Percentiles rank a stretch among this genome's conserved stretches.
phyloP scores from a whole-genome alignment of 805 yeast genomes.

The Ogataea chonburiensis region DNA sequence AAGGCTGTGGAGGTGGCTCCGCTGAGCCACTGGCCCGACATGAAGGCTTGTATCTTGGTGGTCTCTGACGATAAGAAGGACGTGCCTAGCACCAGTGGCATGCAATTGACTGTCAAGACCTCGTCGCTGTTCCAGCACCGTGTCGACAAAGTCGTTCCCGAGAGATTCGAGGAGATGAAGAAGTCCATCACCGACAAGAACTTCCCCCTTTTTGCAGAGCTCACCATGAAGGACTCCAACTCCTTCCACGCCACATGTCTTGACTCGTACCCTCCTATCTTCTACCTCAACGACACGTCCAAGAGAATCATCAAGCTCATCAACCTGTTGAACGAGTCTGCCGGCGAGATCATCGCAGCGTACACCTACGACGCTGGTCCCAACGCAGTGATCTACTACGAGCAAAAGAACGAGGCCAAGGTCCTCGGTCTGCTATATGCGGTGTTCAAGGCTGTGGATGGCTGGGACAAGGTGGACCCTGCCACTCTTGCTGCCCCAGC shows the following conservation, averaged over 20 bases:
- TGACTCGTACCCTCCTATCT: slow-evolving; percentile 94
- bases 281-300: slow-evolving; percentile 89
- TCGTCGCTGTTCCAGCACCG: slow-evolving; percentile 84
- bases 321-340: slow-evolving; percentile 69
- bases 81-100: slow-evolving; percentile 91
- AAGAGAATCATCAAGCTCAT: slow-evolving; percentile 75
- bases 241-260: slow-evolving; percentile 98
- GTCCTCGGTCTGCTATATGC: slow-evolving; percentile 69
- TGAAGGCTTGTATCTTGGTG: slow-evolving; percentile 89
- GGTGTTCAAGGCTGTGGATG: slow-evolving; percentile 57
- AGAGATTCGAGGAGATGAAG: slow-evolving; percentile 80
- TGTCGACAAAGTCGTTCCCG: slow-evolving; percentile 79
- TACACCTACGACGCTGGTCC: slow-evolving; percentile 99
- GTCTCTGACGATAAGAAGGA: slow-evolving; percentile 94
- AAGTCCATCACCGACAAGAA: slow-evolving; percentile 69
- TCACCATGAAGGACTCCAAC: slow-evolving; percentile 95
- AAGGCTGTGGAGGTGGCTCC: slow-evolving; percentile 92
- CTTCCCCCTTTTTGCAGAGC: slow-evolving; percentile 77
- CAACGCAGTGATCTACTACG: slow-evolving; percentile 93
- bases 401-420: slow-evolving; percentile 66
- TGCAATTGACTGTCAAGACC: slow-evolving; percentile 92
- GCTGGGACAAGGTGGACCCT: slow-evolving; percentile 54
- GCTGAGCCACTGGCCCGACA: slow-evolving; percentile 81
- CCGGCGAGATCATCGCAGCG: slow-evolving; percentile 78
- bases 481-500: slow-evolving; percentile 20